These are phyloP conservation scores for Paraconiothyrium sp. DNA, from an alignment of 2,329 filamentous ascomycete species.

Conservation along the genomic window DNA sequence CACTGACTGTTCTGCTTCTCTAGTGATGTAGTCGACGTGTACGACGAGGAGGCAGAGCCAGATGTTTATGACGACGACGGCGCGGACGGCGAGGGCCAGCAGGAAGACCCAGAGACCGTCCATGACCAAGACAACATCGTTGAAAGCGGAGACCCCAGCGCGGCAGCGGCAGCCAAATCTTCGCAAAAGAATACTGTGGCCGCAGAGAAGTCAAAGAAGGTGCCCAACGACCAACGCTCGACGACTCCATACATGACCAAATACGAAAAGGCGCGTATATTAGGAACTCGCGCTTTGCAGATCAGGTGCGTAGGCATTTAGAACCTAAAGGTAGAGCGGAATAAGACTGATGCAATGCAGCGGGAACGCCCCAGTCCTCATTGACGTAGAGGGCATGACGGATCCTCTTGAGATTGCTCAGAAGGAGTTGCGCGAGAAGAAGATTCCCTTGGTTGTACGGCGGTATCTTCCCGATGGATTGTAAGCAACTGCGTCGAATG, in stretches of 20 bases:
- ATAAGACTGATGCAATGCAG: constrained; percentile 58
- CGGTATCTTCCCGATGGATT: constrained; percentile 96
- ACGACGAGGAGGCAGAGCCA: constrained; percentile 69
- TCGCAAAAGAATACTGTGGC: constrained; percentile 64
- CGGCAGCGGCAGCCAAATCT: constrained; percentile 53
- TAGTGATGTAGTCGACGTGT: constrained; percentile 55
- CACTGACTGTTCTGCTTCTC: constrained; percentile 28
- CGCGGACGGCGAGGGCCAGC: constrained; percentile 60
- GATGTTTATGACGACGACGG: constrained; percentile 73
- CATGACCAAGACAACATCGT: constrained; percentile 53
- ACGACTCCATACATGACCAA: constrained; percentile 99
- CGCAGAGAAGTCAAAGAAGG: constrained; percentile 79
- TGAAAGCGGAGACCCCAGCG: constrained; percentile 62
- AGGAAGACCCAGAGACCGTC: constrained; percentile 45
- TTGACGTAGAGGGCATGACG: constrained; percentile 96
- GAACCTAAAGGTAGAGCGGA: not conserved
- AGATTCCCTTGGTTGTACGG: constrained; percentile 94
- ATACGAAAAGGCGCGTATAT: constrained; percentile 92
- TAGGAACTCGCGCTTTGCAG: constrained; percentile 92
- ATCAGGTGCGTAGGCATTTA: constrained; percentile 74
- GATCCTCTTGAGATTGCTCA: constrained; percentile 97
- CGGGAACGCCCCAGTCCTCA: constrained; percentile 96
- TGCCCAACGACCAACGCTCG: constrained; percentile 84
- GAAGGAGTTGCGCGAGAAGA: constrained; percentile 97
- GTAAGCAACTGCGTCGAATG: constrained; percentile 63